phyloP scores from a whole-genome alignment of 768 basidiomycete genomes.

The Rhizopogon vinicolor region DNA sequence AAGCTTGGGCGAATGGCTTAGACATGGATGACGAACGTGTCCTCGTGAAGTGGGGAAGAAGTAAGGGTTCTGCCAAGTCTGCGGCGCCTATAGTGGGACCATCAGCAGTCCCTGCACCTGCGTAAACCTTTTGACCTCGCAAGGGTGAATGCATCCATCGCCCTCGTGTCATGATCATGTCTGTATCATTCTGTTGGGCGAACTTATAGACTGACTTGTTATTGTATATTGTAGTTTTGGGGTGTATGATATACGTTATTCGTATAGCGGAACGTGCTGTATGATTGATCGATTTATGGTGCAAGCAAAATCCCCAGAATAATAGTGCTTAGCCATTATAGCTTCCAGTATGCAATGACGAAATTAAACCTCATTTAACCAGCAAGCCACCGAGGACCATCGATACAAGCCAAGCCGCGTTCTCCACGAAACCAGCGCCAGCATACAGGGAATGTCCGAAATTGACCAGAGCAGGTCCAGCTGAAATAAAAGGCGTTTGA shows the following conservation, averaged over 20 bases:
- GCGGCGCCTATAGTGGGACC: constrained; percentile 8
- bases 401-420: constrained; percentile 36
- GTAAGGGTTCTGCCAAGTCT: constrained; percentile 40
- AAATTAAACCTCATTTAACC: not conserved
- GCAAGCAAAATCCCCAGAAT: not conserved
- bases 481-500: constrained; percentile 25
- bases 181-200: not conserved
- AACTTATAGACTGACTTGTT: not conserved
- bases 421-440: constrained; percentile 27
- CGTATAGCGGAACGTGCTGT: not conserved
- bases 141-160: not conserved
- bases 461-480: constrained; percentile 61
- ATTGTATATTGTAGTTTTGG: not conserved
- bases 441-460: constrained; percentile 44
- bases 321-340: too few species aligned
- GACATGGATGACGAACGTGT: constrained; percentile 77
- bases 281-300: not conserved
- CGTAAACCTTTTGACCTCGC: constrained; percentile 6
- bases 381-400: constrained; percentile 22
- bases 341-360: not conserved
- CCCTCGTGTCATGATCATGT: not conserved
- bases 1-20: constrained; percentile 86
- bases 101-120: constrained; percentile 4
- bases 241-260: not conserved
- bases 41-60: constrained; percentile 86